Evolutionary conservation across 1,284 basidiomycete genomes (phyloP).

Genomic region (Phlebopus sp.): DNA sequence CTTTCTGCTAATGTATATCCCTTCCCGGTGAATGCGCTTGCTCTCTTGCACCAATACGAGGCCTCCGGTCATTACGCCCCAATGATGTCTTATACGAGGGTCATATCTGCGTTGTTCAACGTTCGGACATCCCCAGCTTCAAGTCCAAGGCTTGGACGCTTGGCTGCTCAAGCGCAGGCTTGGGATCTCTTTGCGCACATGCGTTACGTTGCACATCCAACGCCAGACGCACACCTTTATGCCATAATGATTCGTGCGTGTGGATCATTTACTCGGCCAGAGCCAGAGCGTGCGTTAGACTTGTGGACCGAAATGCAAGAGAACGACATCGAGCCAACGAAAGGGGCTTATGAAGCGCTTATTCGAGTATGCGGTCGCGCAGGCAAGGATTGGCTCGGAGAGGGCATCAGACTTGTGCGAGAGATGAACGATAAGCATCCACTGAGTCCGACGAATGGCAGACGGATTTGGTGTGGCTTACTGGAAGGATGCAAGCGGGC

Average conservation of each 20-base stretch:
- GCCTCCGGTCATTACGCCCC: constrained; percentile 53
- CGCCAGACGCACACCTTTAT: constrained; percentile 75
- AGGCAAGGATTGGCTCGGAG: constrained; percentile 63
- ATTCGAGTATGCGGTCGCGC: constrained; percentile 76
- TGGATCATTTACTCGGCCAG: constrained; percentile 54
- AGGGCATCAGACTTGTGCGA: constrained; percentile 76
- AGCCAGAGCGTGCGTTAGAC: constrained; percentile 91
- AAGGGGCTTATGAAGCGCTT: constrained; percentile 76
- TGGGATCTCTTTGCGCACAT: constrained; percentile 96
- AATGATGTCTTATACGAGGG: constrained; percentile 61
- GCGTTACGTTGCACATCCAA: constrained; percentile 90
- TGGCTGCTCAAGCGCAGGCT: constrained; percentile 62
- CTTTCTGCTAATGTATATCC: constrained; percentile 22
- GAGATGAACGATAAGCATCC: constrained; percentile 65
- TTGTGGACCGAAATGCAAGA: constrained; percentile 91
- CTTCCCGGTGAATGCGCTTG: constrained; percentile 56
- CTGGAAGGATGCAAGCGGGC: constrained; percentile 87
- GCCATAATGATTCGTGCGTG: constrained; percentile 89
- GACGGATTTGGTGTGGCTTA: constrained; percentile 74
- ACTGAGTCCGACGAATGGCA: constrained; percentile 18
- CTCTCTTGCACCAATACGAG: constrained; percentile 66
- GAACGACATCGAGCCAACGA: constrained; percentile 53
- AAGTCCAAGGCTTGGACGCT: constrained; percentile 20
- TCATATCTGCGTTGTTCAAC: constrained; percentile 62
- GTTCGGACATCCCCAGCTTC: constrained; percentile 38